These are phyloP conservation scores for Torrubiellomyces zombiae DNA, from an alignment of 2,329 filamentous ascomycete genomes.

Conservation along the genomic window DNA sequence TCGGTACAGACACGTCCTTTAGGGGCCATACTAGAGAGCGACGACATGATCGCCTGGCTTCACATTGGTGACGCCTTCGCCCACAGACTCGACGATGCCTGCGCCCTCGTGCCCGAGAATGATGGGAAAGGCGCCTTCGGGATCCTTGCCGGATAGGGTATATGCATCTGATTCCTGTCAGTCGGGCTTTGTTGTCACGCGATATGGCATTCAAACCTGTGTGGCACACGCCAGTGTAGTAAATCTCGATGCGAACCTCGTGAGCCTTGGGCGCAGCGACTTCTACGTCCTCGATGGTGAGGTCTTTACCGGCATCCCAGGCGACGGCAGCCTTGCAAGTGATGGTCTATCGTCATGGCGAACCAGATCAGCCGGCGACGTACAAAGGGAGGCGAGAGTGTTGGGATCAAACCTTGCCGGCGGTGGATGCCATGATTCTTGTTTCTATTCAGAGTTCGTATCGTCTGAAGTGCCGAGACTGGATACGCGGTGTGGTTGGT, in stretches of 20 bases:
- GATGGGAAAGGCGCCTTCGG: conserved; percentile 84
- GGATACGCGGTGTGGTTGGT: too few species aligned
- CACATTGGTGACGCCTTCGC: conserved; percentile 86
- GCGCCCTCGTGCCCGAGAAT: conserved; percentile 83
- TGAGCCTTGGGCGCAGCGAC: conserved; percentile 76
- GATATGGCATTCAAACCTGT: conserved; percentile 43
- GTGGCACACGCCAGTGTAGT: conserved; percentile 98
- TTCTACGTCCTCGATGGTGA: conserved; percentile 83
- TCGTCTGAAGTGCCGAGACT: too few species aligned
- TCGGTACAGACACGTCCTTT: not conserved
- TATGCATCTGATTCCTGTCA: conserved; percentile 52
- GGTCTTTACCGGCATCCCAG: conserved; percentile 86
- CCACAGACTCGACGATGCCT: conserved; percentile 82
- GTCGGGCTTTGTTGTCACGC: conserved; percentile 1
- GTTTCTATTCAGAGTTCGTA: too few species aligned
- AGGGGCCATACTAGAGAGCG: conserved; percentile 55
- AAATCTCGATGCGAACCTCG: conserved; percentile 92
- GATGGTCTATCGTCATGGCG: conserved; percentile 74
- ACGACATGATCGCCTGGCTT: conserved; percentile 87
- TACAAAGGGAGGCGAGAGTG: conserved; percentile 7
- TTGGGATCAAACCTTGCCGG: conserved; percentile 29
- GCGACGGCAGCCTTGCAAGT: conserved; percentile 95
- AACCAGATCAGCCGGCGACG: conserved; percentile 4
- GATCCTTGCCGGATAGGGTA: conserved; percentile 89
- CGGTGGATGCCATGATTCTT: conserved; percentile 36